Percentiles rank a stretch among this genome's conserved stretches.
Conservation (phyloP, 257 asterid genomes). For the Nicotiana tabacum region DNA sequence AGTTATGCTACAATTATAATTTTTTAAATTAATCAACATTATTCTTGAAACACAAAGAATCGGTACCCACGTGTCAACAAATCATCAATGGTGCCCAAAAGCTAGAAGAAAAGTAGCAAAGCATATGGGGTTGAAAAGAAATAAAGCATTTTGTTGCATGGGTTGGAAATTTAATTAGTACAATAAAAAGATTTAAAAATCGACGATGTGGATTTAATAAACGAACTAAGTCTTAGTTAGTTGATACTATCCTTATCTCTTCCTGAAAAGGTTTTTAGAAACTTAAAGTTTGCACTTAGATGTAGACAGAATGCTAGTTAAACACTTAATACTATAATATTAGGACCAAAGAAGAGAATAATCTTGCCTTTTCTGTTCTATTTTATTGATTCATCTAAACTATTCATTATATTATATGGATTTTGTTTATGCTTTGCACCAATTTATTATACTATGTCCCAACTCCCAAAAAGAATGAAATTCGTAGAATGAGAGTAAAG, state of each 20-base stretch:
- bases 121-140: neutral
- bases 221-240: conserved; percentile 22
- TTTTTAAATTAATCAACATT: neutral
- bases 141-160: neutral
- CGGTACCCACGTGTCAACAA: neutral
- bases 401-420: neutral
- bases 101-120: neutral
- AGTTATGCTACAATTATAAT: neutral
- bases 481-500: neutral
- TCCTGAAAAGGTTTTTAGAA: conserved; percentile 17
- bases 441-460: neutral
- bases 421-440: neutral
- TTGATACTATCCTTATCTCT: conserved; percentile 39
- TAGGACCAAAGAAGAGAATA: neutral
- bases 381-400: neutral
- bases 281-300: conserved; percentile 16
- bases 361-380: neutral
- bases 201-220: conserved; percentile 21
- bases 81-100: neutral
- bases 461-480: neutral
- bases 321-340: neutral
- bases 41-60: neutral
- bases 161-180: neutral
- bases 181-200: neutral
- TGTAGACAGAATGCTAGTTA: neutral